Conservation (phyloP, 768 basidiomycete species). For the Tricholoma matsutake region DNA sequence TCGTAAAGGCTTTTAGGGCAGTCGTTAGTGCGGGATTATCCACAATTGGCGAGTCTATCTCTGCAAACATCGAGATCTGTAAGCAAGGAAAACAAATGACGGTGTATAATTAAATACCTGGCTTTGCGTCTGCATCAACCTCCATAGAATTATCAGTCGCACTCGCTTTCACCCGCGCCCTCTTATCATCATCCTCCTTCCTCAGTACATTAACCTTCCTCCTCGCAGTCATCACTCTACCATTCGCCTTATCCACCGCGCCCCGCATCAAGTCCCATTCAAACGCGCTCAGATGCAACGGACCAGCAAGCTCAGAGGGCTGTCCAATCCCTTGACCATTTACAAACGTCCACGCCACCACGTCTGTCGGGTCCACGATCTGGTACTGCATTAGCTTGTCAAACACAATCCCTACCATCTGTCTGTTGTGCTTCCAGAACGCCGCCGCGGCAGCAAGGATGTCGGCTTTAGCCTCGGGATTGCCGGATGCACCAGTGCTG, state of each 20-base stretch:
- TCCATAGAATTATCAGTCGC: constrained; percentile 62
- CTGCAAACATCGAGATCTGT: constrained; percentile 2
- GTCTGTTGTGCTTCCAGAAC: constrained; percentile 84
- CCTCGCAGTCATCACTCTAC: constrained; percentile 76
- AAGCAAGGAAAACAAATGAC: constrained; percentile 4
- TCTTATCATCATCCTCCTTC: constrained; percentile 86
- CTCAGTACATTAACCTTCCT: constrained; percentile 69
- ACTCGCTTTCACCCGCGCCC: constrained; percentile 71
- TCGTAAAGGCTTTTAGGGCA: constrained; percentile 72
- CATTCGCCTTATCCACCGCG: constrained; percentile 88
- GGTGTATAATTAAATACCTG: constrained; percentile 28
- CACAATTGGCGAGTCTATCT: constrained; percentile 43
- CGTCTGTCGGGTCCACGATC: constrained; percentile 91
- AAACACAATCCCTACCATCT: constrained; percentile 89
- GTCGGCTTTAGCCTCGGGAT: constrained; percentile 59
- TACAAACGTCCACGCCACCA: constrained; percentile 81
- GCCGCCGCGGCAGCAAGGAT: constrained; percentile 66
- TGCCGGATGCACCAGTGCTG: constrained; percentile 34
- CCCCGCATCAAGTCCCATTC: constrained; percentile 86
- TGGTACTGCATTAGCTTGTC: constrained; percentile 99
- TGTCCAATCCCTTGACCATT: constrained; percentile 36
- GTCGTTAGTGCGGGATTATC: constrained; percentile 70
- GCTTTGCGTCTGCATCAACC: constrained; percentile 63
- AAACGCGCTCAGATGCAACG: constrained; percentile 40
- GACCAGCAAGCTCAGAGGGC: constrained; percentile 19